Evolutionary conservation across 148 eudicot species (phyloP).

Genomic region (Hydrangea macrophylla): DNA sequence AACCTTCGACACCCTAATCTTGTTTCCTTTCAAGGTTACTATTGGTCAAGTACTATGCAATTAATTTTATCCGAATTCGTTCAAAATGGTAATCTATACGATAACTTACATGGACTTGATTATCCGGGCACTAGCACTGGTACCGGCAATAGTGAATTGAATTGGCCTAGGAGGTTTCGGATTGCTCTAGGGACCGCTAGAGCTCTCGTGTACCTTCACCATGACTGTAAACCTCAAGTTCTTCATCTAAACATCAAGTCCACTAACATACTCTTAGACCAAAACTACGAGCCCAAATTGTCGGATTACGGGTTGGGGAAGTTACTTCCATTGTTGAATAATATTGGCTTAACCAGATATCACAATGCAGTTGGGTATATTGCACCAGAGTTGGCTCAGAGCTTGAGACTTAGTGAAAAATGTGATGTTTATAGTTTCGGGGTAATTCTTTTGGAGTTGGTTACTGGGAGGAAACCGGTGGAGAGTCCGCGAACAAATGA

Average conservation of each 20-base stretch:
- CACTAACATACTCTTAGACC: slow-evolving; percentile 72
- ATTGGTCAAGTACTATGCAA: slow-evolving; percentile 84
- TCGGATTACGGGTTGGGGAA: slow-evolving; percentile 81
- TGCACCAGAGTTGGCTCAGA: slow-evolving; percentile 88
- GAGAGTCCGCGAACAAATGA: slow-evolving; percentile 66
- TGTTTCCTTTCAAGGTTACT: slow-evolving; percentile 81
- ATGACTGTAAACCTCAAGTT: slow-evolving; percentile 77
- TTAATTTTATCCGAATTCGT: slow-evolving; percentile 70
- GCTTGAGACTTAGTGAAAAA: slow-evolving; percentile 63
- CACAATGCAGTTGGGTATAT: slow-evolving; percentile 89
- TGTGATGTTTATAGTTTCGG: slow-evolving; percentile 92
- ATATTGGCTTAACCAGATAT: slow-evolving; percentile 48
- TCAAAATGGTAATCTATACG: slow-evolving; percentile 68
- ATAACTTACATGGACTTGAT: slow-evolving; percentile 62
- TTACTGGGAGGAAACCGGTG: slow-evolving; percentile 90
- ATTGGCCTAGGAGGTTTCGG: slow-evolving; percentile 73
- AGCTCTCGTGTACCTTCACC: slow-evolving; percentile 86
- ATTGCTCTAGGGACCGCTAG: slow-evolving; percentile 84
- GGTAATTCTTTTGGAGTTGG: slow-evolving; percentile 78
- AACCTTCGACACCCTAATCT: slow-evolving; percentile 70
- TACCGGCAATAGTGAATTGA: slow-evolving; percentile 52
- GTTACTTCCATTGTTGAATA: slow-evolving; percentile 70
- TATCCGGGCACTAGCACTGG: slow-evolving; percentile 76
- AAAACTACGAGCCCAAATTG: slow-evolving; percentile 59
- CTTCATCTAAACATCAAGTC: slow-evolving; percentile 89